phyloP scores from a whole-genome alignment of 768 basidiomycete genomes.

The Amanita inopinata region DNA sequence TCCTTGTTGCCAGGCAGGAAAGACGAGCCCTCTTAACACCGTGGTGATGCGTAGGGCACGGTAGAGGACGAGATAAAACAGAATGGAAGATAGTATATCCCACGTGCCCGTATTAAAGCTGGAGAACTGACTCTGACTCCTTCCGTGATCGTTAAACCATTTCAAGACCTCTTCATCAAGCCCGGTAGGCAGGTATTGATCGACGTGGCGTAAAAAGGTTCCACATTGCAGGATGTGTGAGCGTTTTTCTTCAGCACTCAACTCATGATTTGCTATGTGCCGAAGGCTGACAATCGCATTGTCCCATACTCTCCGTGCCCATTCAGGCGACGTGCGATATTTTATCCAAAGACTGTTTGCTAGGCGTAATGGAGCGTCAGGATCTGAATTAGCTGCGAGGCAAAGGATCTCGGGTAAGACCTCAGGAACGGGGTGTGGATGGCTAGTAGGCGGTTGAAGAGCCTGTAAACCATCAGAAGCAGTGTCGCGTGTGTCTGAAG shows the following conservation, averaged over 20 bases:
- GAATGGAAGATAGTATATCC: slow-evolving; percentile 52
- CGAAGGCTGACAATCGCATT: slow-evolving; percentile 69
- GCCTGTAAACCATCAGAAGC: slow-evolving; percentile 24
- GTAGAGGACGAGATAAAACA: slow-evolving; percentile 54
- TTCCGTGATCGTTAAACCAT: slow-evolving; percentile 67
- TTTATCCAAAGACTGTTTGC: slow-evolving; percentile 79
- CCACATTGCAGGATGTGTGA: slow-evolving; percentile 58
- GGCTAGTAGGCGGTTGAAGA: slow-evolving; percentile 33
- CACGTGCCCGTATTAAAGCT: slow-evolving; percentile 54
- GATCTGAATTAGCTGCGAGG: slow-evolving; percentile 47
- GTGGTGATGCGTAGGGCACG: slow-evolving; percentile 68
- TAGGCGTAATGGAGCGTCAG: slow-evolving; percentile 56
- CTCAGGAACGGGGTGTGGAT: slow-evolving; percentile 32
- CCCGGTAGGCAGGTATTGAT: slow-evolving; percentile 66
- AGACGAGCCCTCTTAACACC: slow-evolving; percentile 64
- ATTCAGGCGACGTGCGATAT: slow-evolving; percentile 60
- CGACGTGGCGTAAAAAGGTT: slow-evolving; percentile 60
- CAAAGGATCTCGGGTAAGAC: slow-evolving; percentile 56
- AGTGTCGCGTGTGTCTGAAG: not conserved
- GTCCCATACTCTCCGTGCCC: slow-evolving; percentile 83
- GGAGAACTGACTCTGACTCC: slow-evolving; percentile 50
- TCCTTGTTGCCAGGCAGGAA: slow-evolving; percentile 65
- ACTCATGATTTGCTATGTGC: slow-evolving; percentile 49
- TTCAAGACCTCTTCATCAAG: slow-evolving; percentile 60
- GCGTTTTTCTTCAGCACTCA: slow-evolving; percentile 35